These are phyloP conservation scores for Parasitella parasitica DNA, from an alignment of 371 early-diverging fungal genomes.

Conservation along the genomic window DNA sequence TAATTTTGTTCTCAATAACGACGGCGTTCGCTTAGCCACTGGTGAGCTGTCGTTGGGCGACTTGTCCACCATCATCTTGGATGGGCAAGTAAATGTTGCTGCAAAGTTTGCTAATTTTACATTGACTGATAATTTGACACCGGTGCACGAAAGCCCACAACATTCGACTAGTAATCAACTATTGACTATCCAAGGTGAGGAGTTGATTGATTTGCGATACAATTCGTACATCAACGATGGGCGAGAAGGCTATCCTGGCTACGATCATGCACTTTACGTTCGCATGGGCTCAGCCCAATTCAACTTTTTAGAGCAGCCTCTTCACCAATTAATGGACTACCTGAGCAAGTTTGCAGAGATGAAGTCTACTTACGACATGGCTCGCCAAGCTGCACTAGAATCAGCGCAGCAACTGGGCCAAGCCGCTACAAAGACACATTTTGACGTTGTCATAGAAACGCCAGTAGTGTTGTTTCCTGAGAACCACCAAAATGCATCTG, in stretches of 20 bases:
- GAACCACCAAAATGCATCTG: slow-evolving; percentile 43
- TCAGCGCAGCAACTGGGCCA: slow-evolving; percentile 71
- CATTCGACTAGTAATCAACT: slow-evolving; percentile 47
- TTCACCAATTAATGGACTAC: slow-evolving; percentile 57
- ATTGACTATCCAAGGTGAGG: slow-evolving; percentile 85
- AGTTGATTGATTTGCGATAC: slow-evolving; percentile 85
- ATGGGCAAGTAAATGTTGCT: slow-evolving; percentile 63
- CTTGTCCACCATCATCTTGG: slow-evolving; percentile 63
- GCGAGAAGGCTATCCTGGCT: slow-evolving; percentile 71
- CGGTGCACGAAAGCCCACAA: slow-evolving; percentile 3
- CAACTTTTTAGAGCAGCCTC: slow-evolving; percentile 63
- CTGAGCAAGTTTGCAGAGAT: slow-evolving; percentile 83
- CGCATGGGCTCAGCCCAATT: slow-evolving; percentile 83
- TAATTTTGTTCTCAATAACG: slow-evolving; percentile 82
- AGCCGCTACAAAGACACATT: slow-evolving; percentile 73
- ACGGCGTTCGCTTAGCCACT: slow-evolving; percentile 78
- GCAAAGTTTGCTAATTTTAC: slow-evolving; percentile 88
- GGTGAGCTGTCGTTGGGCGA: slow-evolving; percentile 74
- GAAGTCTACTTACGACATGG: slow-evolving; percentile 87
- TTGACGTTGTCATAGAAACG: slow-evolving; percentile 83
- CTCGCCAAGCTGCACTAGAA: slow-evolving; percentile 83
- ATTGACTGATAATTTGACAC: slow-evolving; percentile 64
- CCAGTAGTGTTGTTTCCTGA: slow-evolving; percentile 91
- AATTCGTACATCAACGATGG: slow-evolving; percentile 67
- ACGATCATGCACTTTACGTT: slow-evolving; percentile 78